Conservation (phyloP, 345 rosid species). For the Hibiscus trionum region DNA sequence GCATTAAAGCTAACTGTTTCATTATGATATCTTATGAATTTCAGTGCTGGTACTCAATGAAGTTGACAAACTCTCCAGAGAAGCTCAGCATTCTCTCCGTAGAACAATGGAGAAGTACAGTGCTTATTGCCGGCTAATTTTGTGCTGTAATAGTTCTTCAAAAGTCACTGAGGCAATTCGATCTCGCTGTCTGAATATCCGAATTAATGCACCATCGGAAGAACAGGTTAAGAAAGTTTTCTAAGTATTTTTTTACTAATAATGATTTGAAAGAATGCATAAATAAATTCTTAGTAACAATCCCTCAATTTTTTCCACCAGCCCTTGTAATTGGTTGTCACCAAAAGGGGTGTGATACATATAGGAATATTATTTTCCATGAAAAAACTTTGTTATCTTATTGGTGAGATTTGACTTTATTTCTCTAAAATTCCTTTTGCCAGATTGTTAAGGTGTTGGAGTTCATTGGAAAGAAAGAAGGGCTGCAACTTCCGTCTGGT, state of each 20-base stretch:
- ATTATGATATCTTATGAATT: constrained; percentile 11
- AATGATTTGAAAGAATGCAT: not conserved
- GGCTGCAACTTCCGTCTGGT: constrained; percentile 70
- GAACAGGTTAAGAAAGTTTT: constrained; percentile 56
- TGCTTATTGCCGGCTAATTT: constrained; percentile 76
- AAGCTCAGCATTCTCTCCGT: constrained; percentile 96
- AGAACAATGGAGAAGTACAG: constrained; percentile 99
- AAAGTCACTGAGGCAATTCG: constrained; percentile 93
- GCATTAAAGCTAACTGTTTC: not conserved
- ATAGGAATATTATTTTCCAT: not conserved
- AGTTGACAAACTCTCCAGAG: constrained; percentile 98
- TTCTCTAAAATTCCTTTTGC: constrained; percentile 6
- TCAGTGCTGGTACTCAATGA: constrained; percentile 90
- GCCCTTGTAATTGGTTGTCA: not conserved
- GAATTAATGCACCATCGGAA: constrained; percentile 76
- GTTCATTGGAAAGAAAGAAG: constrained; percentile 63
- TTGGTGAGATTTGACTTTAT: not conserved
- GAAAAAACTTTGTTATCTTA: not conserved
- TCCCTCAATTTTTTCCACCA: not conserved
- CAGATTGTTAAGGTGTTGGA: constrained; percentile 81
- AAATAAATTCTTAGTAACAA: not conserved
- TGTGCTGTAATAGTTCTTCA: constrained; percentile 94
- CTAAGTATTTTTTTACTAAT: not conserved
- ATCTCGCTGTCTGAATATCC: constrained; percentile 89
- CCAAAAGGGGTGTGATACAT: not conserved